Evolutionary conservation across 1,284 basidiomycete species (phyloP).

Genomic region (Filobasidium uniguttulatum): DNA sequence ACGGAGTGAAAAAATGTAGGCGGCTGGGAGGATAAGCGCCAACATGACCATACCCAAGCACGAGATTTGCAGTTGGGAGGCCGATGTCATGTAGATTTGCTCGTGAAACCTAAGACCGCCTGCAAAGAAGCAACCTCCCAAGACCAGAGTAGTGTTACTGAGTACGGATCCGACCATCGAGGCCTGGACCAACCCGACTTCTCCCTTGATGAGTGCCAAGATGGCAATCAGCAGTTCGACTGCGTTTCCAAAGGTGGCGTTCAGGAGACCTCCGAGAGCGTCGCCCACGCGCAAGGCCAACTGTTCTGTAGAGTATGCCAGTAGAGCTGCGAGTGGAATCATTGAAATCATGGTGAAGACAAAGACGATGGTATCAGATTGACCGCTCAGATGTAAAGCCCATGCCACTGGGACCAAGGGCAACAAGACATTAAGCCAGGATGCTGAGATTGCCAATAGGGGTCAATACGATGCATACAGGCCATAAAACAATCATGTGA

Average conservation of each 20-base stretch:
- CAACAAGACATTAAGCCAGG: constrained; percentile 24
- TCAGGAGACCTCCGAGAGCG: constrained; percentile 38
- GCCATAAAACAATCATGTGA: background rate
- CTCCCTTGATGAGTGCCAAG: constrained; percentile 63
- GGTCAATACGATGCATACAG: background rate
- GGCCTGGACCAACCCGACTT: constrained; percentile 68
- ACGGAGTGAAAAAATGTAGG: constrained; percentile 43
- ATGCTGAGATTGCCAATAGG: background rate
- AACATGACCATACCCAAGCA: constrained; percentile 53
- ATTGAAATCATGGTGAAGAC: constrained; percentile 49
- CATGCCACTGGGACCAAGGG: constrained; percentile 49
- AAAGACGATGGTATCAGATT: constrained; percentile 50
- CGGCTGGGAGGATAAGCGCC: constrained; percentile 62
- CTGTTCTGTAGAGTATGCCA: constrained; percentile 41
- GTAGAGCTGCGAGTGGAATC: constrained; percentile 39
- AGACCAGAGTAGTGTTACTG: constrained; percentile 57
- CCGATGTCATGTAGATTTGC: constrained; percentile 51
- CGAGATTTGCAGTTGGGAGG: constrained; percentile 66
- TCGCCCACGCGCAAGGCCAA: constrained; percentile 39
- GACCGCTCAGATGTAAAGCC: constrained; percentile 52
- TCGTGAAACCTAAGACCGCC: constrained; percentile 50
- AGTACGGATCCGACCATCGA: constrained; percentile 49
- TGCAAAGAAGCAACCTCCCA: constrained; percentile 45
- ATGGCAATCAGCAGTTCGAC: constrained; percentile 49
- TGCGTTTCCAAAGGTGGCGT: constrained; percentile 36